Percentiles rank a stretch among this genome's conserved stretches.
phyloP scores from a whole-genome alignment of 106 monocot genomes.

The Dioscorea dumetorum region DNA sequence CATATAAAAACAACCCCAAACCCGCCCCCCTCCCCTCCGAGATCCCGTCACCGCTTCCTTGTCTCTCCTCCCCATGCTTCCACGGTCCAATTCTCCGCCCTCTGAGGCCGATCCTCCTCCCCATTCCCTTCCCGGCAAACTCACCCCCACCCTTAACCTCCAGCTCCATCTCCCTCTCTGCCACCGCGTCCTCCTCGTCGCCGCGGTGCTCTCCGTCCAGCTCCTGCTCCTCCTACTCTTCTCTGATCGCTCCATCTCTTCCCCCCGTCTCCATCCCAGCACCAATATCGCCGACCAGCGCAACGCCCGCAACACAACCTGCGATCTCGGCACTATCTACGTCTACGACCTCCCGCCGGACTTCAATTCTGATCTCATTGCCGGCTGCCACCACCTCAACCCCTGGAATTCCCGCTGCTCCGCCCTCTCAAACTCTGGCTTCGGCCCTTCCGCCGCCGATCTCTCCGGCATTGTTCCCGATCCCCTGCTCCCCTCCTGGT shows the following conservation, averaged over 20 bases:
- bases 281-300: not conserved
- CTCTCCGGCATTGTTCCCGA: constrained; percentile 43
- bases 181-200: not conserved
- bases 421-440: constrained; percentile 56
- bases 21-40: too few species aligned
- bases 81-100: too few species aligned
- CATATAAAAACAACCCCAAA: too few species aligned
- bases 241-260: constrained; percentile 2
- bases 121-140: too few species aligned
- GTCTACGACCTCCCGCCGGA: constrained; percentile 76
- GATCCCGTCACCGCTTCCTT: too few species aligned
- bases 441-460: constrained; percentile 37
- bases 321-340: constrained; percentile 38
- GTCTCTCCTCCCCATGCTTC: too few species aligned
- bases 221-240: constrained; percentile 5
- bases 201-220: not conserved
- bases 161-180: not conserved
- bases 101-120: too few species aligned
- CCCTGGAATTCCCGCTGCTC: constrained; percentile 51
- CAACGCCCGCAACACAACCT: constrained; percentile 3
- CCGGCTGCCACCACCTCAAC: constrained; percentile 28
- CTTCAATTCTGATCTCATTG: constrained; percentile 63
- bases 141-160: not conserved
- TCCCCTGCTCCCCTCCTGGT: constrained; percentile 47
- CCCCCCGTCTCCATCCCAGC: not conserved